Evolutionary conservation across 1,284 basidiomycete genomes (phyloP).

Genomic region (Malassezia dermatis): DNA sequence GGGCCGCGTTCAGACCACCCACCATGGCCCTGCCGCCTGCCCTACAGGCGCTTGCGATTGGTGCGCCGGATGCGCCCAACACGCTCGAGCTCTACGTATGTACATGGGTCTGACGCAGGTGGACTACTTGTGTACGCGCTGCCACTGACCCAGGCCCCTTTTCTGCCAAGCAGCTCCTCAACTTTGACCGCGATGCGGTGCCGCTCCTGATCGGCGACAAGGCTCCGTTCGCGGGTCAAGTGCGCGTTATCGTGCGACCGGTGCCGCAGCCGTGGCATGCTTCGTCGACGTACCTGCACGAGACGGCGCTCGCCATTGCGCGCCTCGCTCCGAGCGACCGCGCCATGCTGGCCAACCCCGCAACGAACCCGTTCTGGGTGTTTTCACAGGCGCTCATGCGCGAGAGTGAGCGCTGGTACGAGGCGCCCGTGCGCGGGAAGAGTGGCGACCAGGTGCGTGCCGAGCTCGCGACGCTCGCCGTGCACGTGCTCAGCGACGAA

Average conservation of each 20-base stretch:
- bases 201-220: constrained; percentile 38
- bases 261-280: constrained; percentile 61
- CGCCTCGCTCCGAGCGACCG: constrained; percentile 51
- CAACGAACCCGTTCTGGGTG: constrained; percentile 29
- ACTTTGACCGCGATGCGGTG: constrained; percentile 48
- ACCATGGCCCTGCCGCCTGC: constrained; percentile 72
- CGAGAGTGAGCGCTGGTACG: constrained; percentile 65
- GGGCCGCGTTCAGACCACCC: background rate
- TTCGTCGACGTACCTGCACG: constrained; percentile 62
- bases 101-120: constrained; percentile 4
- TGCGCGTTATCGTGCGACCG: constrained; percentile 66
- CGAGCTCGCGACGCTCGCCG: constrained; percentile 57
- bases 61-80: constrained; percentile 60
- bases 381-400: constrained; percentile 60
- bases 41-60: constrained; percentile 64
- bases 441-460: constrained; percentile 65
- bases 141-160: constrained; percentile 66
- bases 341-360: constrained; percentile 11
- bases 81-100: constrained; percentile 66
- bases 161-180: constrained; percentile 50
- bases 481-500: constrained; percentile 52
- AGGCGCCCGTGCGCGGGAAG: constrained; percentile 61
- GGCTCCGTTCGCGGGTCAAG: constrained; percentile 58
- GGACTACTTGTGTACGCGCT: constrained; percentile 22
- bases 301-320: constrained; percentile 65